phyloP scores from a whole-genome alignment of 768 basidiomycete genomes.

The Tulasnella calospora region DNA sequence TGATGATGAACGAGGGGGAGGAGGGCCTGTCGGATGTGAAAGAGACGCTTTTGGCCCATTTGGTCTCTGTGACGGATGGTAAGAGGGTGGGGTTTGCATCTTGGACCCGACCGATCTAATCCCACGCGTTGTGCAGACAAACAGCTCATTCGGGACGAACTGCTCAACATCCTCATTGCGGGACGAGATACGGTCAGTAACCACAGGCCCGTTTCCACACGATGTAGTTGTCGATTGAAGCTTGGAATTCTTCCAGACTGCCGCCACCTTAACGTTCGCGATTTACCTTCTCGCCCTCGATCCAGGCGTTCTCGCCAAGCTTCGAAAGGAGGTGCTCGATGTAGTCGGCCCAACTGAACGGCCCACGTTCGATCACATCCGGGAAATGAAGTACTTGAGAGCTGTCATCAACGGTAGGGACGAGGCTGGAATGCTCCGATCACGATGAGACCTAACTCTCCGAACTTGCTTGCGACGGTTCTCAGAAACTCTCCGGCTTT shows the following conservation, averaged over 20 bases:
- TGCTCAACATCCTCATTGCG: conserved; percentile 72
- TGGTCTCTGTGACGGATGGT: conserved; percentile 64
- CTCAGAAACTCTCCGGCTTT: conserved; percentile 50
- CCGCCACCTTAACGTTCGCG: conserved; percentile 50
- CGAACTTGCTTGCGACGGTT: conserved; percentile 3
- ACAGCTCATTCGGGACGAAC: conserved; percentile 65
- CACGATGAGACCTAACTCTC: conserved; percentile 26
- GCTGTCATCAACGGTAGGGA: conserved; percentile 57
- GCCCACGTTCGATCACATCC: conserved; percentile 54
- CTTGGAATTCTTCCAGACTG: conserved; percentile 36
- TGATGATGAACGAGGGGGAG: conserved; percentile 37
- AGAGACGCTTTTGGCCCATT: conserved; percentile 61
- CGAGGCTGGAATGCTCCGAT: neutral
- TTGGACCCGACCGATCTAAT: neutral
- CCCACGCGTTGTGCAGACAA: conserved; percentile 44
- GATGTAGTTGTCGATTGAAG: neutral
- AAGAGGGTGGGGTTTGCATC: conserved; percentile 28
- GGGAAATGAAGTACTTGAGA: conserved; percentile 58
- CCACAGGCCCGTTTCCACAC: neutral
- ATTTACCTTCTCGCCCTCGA: conserved; percentile 53
- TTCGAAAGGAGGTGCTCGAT: conserved; percentile 49
- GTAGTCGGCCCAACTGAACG: conserved; percentile 43
- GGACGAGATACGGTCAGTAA: conserved; percentile 65
- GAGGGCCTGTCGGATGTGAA: conserved; percentile 37
- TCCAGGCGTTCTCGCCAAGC: conserved; percentile 44